A percentile compares a stretch with the other conserved stretches of the same genome.
Evolutionary conservation across 2,329 filamentous ascomycete genomes (phyloP).

Genomic region (Lasiodiplodia gonubiensis): DNA sequence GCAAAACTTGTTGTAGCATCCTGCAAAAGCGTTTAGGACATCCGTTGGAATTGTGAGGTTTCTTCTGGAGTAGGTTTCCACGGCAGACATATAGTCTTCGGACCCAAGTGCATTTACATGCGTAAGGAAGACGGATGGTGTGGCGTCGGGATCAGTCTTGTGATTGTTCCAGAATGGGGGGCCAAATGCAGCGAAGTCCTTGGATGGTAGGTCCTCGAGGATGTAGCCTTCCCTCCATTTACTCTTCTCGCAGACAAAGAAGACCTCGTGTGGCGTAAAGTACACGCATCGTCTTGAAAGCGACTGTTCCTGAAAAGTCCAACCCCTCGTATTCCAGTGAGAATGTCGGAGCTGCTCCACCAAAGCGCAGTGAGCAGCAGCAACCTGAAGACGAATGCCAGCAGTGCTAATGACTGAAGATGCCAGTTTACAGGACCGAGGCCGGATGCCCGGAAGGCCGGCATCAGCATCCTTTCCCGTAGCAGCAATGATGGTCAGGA

Average conservation of each 20-base stretch:
- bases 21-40: neutral
- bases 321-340: slow-evolving; percentile 13
- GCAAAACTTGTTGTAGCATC: neutral
- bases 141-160: neutral
- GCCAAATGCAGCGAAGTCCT: neutral
- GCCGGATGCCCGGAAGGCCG: neutral
- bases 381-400: too few species aligned
- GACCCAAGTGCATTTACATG: too few species aligned
- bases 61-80: neutral
- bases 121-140: neutral
- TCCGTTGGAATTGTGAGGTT: neutral
- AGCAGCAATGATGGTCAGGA: slow-evolving; percentile 2
- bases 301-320: slow-evolving; percentile 25
- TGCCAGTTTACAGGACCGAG: neutral
- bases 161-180: neutral
- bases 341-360: neutral
- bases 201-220: neutral
- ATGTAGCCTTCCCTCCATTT: neutral
- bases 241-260: neutral
- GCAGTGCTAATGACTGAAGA: too few species aligned
- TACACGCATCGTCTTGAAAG: slow-evolving; percentile 19
- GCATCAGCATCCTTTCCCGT: neutral
- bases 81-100: neutral
- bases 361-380: neutral
- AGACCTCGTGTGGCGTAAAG: neutral